Conservation (phyloP, 2,329 filamentous ascomycete species). For the Pseudogymnoascus sp. region DNA sequence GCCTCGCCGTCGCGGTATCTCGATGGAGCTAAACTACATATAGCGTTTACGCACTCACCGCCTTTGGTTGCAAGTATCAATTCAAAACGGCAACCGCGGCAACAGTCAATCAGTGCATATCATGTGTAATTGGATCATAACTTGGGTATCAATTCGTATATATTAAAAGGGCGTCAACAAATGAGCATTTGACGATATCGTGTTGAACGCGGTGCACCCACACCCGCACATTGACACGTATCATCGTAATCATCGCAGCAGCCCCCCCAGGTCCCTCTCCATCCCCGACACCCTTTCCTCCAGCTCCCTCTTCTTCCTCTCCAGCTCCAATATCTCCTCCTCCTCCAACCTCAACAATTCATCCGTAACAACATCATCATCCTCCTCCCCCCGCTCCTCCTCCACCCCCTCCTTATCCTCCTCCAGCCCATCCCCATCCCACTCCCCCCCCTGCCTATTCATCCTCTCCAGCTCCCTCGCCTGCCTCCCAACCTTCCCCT, state of each 20-base stretch:
- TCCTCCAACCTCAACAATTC: conserved; percentile 63
- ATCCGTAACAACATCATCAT: conserved; percentile 60
- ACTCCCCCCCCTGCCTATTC: conserved; percentile 56
- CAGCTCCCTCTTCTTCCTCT: conserved; percentile 51
- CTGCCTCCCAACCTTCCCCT: conserved; percentile 71
- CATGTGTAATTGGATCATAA: not conserved
- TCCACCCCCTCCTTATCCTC: conserved; percentile 26
- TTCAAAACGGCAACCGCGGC: not conserved
- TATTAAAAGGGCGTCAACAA: not conserved
- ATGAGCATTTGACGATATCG: not conserved
- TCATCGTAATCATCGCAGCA: conserved; percentile 34
- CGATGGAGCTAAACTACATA: not conserved
- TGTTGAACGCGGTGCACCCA: not conserved
- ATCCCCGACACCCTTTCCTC: conserved; percentile 59
- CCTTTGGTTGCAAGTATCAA: not conserved
- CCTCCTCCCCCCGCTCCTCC: conserved; percentile 44
- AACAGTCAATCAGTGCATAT: not conserved
- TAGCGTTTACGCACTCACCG: not conserved
- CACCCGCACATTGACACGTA: not conserved
- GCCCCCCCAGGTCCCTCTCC: conserved; percentile 57
- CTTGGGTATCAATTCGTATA: not conserved
- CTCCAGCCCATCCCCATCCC: conserved; percentile 43
- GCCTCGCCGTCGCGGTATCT: not conserved
- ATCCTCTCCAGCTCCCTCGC: conserved; percentile 62
- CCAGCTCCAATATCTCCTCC: conserved; percentile 55